phyloP scores from a whole-genome alignment of 2,329 filamentous ascomycete genomes.

The Aspergillus carbonarius region DNA sequence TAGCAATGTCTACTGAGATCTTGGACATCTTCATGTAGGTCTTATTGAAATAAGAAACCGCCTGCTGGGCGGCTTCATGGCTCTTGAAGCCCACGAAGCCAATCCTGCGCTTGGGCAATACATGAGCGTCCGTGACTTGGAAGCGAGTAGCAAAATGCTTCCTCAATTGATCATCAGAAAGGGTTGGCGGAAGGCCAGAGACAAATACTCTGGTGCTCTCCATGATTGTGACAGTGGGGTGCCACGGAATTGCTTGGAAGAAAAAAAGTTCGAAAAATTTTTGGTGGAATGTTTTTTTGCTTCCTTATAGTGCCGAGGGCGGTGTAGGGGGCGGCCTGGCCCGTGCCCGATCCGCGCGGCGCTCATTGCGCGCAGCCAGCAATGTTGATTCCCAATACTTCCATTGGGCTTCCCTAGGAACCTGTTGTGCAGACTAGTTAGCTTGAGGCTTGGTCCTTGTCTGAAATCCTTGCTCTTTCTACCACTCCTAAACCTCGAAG shows the following conservation, averaged over 20 bases:
- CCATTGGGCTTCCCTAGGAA: not conserved
- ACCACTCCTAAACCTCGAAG: not conserved
- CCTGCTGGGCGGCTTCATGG: constrained; percentile 73
- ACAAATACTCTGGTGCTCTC: constrained; percentile 74
- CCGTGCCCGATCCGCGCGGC: constrained; percentile 22
- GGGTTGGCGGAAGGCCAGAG: constrained; percentile 75
- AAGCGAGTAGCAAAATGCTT: constrained; percentile 81
- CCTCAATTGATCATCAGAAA: constrained; percentile 80
- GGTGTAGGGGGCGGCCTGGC: constrained; percentile 32
- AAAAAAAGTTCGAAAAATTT: constrained; percentile 16
- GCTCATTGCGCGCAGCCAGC: constrained; percentile 11
- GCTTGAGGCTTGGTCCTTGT: not conserved
- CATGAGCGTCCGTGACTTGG: constrained; percentile 85
- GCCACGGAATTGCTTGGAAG: not conserved
- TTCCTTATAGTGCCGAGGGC: constrained; percentile 32
- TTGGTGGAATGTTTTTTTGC: constrained; percentile 26
- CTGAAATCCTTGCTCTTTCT: not conserved
- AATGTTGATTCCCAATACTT: constrained; percentile 8
- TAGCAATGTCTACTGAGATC: constrained; percentile 84
- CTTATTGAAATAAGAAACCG: constrained; percentile 93
- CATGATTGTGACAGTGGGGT: constrained; percentile 49
- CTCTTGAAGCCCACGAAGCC: constrained; percentile 94
- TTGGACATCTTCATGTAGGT: constrained; percentile 95
- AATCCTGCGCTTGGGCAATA: constrained; percentile 85
- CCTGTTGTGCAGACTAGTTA: not conserved